A percentile compares a stretch with the other conserved stretches of the same genome.
Evolutionary conservation across 108 stramenopile species (phyloP).

Genomic region (Nannochloropsis granulata): DNA sequence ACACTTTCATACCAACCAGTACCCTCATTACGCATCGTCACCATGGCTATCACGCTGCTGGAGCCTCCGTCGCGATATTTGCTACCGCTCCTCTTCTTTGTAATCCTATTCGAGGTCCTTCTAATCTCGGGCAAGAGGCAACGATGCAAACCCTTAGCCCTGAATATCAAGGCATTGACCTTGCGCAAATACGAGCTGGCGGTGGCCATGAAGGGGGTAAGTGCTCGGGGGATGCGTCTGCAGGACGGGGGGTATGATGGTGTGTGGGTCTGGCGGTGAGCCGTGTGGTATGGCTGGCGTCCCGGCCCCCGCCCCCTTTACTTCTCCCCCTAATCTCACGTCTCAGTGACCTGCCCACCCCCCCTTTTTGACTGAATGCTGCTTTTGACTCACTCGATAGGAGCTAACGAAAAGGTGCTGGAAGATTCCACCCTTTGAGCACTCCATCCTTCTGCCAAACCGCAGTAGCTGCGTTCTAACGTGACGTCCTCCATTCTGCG

Average conservation of each 20-base stretch:
- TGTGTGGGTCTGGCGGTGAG: too few relatives aligned
- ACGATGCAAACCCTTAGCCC: background rate
- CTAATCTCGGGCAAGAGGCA: background rate
- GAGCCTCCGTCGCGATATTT: background rate
- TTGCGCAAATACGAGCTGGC: background rate
- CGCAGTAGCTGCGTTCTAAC: too few relatives aligned
- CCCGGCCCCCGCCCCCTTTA: too few relatives aligned
- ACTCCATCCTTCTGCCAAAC: too few relatives aligned
- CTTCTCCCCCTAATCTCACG: too few relatives aligned
- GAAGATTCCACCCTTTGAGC: background rate
- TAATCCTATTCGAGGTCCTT: background rate
- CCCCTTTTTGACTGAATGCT: background rate
- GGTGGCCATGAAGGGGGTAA: background rate
- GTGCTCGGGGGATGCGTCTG: background rate
- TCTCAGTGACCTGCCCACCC: too few relatives aligned
- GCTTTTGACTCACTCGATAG: too few relatives aligned
- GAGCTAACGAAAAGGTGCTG: background rate
- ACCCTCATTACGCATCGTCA: background rate
- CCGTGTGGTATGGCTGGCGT: too few relatives aligned
- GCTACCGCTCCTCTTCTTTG: background rate
- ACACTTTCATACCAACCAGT: too few relatives aligned
- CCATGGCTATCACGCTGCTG: background rate
- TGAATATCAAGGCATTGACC: background rate
- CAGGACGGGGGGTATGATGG: background rate
- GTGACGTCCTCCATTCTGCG: too few relatives aligned